A percentile compares a stretch with the other conserved stretches of the same genome.
Conservation (phyloP, 2,329 filamentous ascomycete genomes). For the Rhynchosporium agropyri region DNA sequence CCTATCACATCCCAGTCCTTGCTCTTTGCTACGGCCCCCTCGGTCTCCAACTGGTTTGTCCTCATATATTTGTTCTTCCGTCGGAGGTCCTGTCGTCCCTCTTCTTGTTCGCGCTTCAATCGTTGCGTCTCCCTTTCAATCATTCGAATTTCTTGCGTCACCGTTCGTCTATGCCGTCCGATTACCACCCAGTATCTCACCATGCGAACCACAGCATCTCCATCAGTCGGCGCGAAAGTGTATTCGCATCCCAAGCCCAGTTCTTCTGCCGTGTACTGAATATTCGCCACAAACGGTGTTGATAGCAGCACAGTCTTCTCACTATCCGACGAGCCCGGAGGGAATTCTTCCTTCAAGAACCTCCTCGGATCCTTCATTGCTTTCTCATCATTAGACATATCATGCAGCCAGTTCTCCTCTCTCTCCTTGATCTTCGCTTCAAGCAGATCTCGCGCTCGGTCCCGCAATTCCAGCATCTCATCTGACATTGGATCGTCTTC, state of each 20-base stretch:
- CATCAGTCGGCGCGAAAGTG: not conserved
- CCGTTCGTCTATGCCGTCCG: slow-evolving; percentile 15
- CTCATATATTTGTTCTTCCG: slow-evolving; percentile 18
- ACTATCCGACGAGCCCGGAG: slow-evolving; percentile 1
- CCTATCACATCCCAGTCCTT: slow-evolving; percentile 31
- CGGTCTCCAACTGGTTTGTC: slow-evolving; percentile 28
- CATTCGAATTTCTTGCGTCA: slow-evolving; percentile 16
- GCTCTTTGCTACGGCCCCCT: slow-evolving; percentile 24
- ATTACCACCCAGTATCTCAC: slow-evolving; percentile 10
- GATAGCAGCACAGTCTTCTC: slow-evolving; percentile 14
- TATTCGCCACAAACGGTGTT: not conserved
- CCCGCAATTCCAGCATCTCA: slow-evolving; percentile 54
- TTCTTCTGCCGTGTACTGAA: slow-evolving; percentile 11
- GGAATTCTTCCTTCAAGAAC: slow-evolving; percentile 21
- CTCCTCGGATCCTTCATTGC: slow-evolving; percentile 26
- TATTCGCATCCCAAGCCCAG: slow-evolving; percentile 15
- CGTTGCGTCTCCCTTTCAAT: slow-evolving; percentile 16
- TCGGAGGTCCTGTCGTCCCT: slow-evolving; percentile 29
- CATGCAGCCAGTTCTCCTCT: slow-evolving; percentile 18
- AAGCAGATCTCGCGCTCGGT: slow-evolving; percentile 47
- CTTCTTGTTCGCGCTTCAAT: slow-evolving; percentile 9
- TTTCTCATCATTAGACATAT: slow-evolving; percentile 32
- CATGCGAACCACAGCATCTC: not conserved
- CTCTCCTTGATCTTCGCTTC: slow-evolving; percentile 27
- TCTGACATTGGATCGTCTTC: slow-evolving; percentile 72